Base-by-base conservation (phyloP, 1,139 yeast species). In the Magnusiomyces clavatus region DNA sequence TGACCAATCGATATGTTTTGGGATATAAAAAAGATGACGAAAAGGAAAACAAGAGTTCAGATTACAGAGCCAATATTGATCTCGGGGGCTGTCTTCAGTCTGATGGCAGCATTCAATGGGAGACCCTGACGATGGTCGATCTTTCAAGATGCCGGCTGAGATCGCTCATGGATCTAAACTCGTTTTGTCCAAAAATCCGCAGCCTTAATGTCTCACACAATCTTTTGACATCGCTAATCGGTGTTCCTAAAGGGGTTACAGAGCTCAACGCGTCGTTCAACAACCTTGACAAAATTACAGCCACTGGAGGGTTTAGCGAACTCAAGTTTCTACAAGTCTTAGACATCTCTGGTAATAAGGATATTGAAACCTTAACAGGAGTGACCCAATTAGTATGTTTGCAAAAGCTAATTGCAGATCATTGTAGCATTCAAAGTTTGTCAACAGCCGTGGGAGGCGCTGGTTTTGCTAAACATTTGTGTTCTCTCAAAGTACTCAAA, bases 141-240 rank as follows among this genome's bases (percentile, higher is more conserved):
- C 47, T 72, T 12, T 62, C 66, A 3, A 59, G 61, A 12, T 59
- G 63, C 42, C 57, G 57, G 1, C 52, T 73, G 11, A 59, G 61
- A 35, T 64, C 70, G 1, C 57, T 72, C 14, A 60, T 63, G 17
- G 60, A 67, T 19, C 61, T 73, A 20, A 63, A 64, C 5, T 67
- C 68, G 37, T 62, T 69, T 51, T 61, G 73, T 47, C 76, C 76
- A 10, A 57, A 58, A 10, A 56, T 73, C 36, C 58, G 53, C 19
- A 56, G 57, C 1, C 57, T 73, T 8, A 61, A 69, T 46, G 61
- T 68, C 4, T 58, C 64, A n/a, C 56, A 60, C 34, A 73, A 73
- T 51, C 54, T 56, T 11, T 56, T 73, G 35, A 62, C 65, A 1
- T 65, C 61, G 40, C 59, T 71, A 46, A 66, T 68, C 14, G 76